Base-by-base conservation (phyloP, 352 stramenopile genomes). In the Bremia lactucae region DNA sequence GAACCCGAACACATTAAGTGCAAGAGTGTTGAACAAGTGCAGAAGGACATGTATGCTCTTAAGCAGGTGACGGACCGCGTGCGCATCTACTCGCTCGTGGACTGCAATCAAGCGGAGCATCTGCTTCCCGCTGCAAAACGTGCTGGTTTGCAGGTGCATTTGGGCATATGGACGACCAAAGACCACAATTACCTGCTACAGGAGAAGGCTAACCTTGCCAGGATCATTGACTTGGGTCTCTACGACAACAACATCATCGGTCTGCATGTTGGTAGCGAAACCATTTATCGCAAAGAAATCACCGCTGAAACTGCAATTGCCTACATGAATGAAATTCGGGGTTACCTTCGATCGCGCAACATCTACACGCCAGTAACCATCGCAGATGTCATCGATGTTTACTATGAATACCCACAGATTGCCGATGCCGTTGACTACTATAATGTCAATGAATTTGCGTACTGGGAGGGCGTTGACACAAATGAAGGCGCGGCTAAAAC, bases 181-280 rank as follows among this genome's bases (percentile, higher is more conserved):
- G 46, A 54, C 24, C 43, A 59, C 9, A 45, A 63, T 4, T 57
- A 74, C 34, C 46, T 84, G 14, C 29, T 71, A 0, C 34, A 53
- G 9, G 71, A 83, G 60, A 71, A 75, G 42, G 33, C 15, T 3
- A 66, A 68, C 35, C 59, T 86, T 5, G 44, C 31, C 2, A 14
- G 34, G 9, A 35, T 83, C 31, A 63, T 83, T 31, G 51, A 66
- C 26, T 36, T 3, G 9, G 59, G 59, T 0, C 42, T 80, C 7
- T 42, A 82, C 6, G 62, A 79, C 42, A 39, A 46, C 54, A 71
- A 62, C 41, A 54, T 84, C 24, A 49, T 71, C 25, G 59, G 65
- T 31, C 59, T 87, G 37, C 70, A 85, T 50, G 68, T 87, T n/a
- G 75, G 72, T 45, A 79, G 62, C 24, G 75, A 87, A 36, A 68